Evolutionary conservation across 305 asterid genomes (phyloP).

Genomic region (Plantago coronopus): DNA sequence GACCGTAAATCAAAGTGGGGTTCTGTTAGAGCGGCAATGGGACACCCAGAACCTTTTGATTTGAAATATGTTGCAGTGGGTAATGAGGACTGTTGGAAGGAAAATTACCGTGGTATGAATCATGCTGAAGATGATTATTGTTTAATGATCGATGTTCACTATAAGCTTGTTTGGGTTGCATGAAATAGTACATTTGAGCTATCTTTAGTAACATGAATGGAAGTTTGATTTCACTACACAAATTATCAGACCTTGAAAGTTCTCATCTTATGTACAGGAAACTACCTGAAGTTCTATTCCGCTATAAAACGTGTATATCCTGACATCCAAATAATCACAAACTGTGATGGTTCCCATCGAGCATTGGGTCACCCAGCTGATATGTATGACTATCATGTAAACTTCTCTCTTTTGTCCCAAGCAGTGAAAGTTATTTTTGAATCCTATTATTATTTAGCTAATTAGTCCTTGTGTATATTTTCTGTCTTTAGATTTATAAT

Average conservation of each 20-base stretch:
- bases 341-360: slow-evolving; percentile 67
- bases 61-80: slow-evolving; percentile 89
- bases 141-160: background rate
- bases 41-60: slow-evolving; percentile 88
- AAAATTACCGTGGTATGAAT: slow-evolving; percentile 61
- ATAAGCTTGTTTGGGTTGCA: too few relatives aligned
- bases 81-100: slow-evolving; percentile 89
- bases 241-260: background rate
- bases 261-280: slow-evolving; percentile 30
- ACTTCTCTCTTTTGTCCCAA: background rate
- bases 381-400: slow-evolving; percentile 86
- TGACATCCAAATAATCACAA: slow-evolving; percentile 59
- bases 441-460: background rate
- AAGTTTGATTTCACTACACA: background rate
- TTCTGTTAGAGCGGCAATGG: slow-evolving; percentile 81
- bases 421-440: background rate
- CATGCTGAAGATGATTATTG: background rate
- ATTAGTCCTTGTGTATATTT: slow-evolving; percentile 20
- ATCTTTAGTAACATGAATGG: background rate
- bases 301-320: slow-evolving; percentile 49
- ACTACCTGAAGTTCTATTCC: slow-evolving; percentile 49
- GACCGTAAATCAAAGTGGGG: slow-evolving; percentile 81
- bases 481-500: slow-evolving; percentile 54
- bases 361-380: slow-evolving; percentile 84
- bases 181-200: background rate